Evolutionary conservation across 2,329 filamentous ascomycete species (phyloP).

Genomic region (Leptographium lundbergii): DNA sequence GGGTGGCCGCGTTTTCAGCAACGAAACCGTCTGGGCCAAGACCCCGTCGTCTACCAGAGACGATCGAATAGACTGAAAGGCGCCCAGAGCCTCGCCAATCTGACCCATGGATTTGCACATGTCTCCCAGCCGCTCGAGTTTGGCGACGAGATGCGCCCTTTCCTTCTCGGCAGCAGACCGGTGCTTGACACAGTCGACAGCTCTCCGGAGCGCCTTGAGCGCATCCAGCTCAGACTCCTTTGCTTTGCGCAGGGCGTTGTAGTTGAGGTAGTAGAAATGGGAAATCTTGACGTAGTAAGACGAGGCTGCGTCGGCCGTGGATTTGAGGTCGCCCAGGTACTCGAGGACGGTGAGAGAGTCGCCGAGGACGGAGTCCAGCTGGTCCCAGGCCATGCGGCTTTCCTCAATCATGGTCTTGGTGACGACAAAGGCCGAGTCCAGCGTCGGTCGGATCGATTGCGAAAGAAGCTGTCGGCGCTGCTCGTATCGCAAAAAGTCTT

Average conservation of each 20-base stretch:
- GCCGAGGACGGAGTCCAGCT: conserved; percentile 42
- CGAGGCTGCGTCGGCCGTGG: conserved; percentile 13
- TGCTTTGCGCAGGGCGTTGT: conserved; percentile 36
- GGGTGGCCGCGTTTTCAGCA: conserved; percentile 37
- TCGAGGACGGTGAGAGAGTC: conserved; percentile 43
- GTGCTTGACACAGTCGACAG: conserved; percentile 48
- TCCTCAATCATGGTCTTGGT: conserved; percentile 39
- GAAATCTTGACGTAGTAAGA: conserved; percentile 54
- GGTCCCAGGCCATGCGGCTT: conserved; percentile 36
- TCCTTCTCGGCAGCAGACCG: conserved; percentile 42
- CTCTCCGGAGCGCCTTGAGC: conserved; percentile 47
- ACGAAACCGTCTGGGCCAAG: conserved; percentile 37
- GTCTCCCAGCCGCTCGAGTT: conserved; percentile 55
- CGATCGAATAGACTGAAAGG: conserved; percentile 47
- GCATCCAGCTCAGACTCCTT: conserved; percentile 21
- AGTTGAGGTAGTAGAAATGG: conserved; percentile 56
- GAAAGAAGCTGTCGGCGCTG: conserved; percentile 41
- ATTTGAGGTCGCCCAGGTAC: conserved; percentile 29
- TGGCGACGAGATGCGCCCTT: conserved; percentile 46
- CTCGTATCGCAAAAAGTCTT: conserved; percentile 48
- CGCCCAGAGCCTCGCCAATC: conserved; percentile 42
- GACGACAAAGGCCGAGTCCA: conserved; percentile 49
- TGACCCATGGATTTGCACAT: conserved; percentile 40
- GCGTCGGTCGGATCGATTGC: conserved; percentile 38
- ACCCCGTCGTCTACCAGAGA: conserved; percentile 46